Conservation (phyloP, 495 filamentous ascomycete species). For the Neurospora sp. region DNA sequence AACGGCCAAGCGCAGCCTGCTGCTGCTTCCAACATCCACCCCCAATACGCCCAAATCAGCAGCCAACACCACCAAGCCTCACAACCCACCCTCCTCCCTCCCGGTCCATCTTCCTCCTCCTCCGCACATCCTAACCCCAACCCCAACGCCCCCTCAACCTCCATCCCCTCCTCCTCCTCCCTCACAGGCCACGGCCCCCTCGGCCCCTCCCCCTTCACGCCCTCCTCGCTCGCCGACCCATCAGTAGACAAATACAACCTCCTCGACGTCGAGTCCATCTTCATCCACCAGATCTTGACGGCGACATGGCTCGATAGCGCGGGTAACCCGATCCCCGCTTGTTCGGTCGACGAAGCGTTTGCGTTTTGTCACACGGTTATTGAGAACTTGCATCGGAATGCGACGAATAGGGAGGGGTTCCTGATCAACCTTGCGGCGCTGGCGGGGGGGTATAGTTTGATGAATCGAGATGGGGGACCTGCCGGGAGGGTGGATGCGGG, state of each 20-base stretch:
- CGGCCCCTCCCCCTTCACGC: conserved; percentile 6
- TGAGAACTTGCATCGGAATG: conserved; percentile 31
- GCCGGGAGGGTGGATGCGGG: conserved; percentile 22
- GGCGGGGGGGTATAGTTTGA: conserved; percentile 35
- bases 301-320: conserved; percentile 34
- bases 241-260: conserved; percentile 35
- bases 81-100: background rate
- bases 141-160: background rate
- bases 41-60: background rate
- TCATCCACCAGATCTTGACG: conserved; percentile 31
- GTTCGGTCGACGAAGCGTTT: conserved; percentile 36
- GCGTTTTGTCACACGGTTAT: conserved; percentile 36
- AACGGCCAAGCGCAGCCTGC: conserved; percentile 44
- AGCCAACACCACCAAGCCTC: background rate
- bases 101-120: background rate
- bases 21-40: conserved; percentile 7
- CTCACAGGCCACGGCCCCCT: background rate
- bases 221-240: conserved; percentile 15
- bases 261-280: conserved; percentile 35
- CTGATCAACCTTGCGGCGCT: conserved; percentile 44
- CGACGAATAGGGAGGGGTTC: conserved; percentile 36
- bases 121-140: background rate
- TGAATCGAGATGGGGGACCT: conserved; percentile 22
- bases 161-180: background rate
- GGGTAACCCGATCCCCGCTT: conserved; percentile 23